Base-by-base conservation (phyloP, 1,139 yeast species). In the Debaryomyces sp. region DNA sequence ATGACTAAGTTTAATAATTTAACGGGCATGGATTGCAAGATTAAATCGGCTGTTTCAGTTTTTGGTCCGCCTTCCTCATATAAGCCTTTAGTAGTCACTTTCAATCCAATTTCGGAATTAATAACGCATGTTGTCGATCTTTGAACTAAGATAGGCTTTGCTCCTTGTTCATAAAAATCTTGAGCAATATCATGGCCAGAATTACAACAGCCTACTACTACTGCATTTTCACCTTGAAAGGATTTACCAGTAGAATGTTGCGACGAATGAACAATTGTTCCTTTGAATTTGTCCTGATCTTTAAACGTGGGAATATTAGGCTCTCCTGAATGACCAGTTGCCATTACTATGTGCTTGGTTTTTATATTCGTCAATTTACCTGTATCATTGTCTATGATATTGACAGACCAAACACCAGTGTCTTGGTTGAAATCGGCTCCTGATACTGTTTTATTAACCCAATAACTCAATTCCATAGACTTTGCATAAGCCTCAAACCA, bases 141-240 rank as follows among this genome's bases (percentile, higher is more conserved):
- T 52, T 75, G 80, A 22, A 73, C 56, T 66, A 75, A 69, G 2
- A 77, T 73, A 3, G 73, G 73, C 9, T 65, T 62, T n/a, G 67
- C 69, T 17, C 77, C 79, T 50, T 73, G 73, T 47, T 73, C 76
- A 50, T 66, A 67, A 48, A 74, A 68, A 58, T 75, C 80, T 45
- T 71, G 76, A 35, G 75, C 68, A 42, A 75, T 71, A 56, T 75
- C 80, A 54, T 75, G 78, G 9, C 75, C 77, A 32, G 77, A 70
- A 53, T 70, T 72, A 52, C 78, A 70, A 30, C 77, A 66, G 35
- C 80, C 80, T 44, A 75, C 65, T 24, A 75, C 78, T 23, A 75
- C 51, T 0, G 74, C 78, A 44, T 67, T 70, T 53, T 74, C 68
- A 41, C 76, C 77, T 15, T 50, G 56, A 56, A 63, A 74, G 43